These are phyloP conservation scores for Narthecium ossifragum DNA, from an alignment of 106 monocot genomes.

Conservation along the genomic window DNA sequence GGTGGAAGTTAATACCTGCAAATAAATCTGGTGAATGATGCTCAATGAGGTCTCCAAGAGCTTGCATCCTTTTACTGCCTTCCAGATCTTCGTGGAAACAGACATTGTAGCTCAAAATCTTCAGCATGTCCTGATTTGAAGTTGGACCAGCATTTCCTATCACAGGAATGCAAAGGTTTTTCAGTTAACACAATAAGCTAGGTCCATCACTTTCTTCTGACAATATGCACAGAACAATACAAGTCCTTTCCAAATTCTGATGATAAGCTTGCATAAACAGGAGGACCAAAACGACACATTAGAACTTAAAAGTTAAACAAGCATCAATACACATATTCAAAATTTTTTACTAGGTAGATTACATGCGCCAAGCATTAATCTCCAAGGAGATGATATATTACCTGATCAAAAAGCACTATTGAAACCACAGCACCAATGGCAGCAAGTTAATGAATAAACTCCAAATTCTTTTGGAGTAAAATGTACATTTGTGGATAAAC, in stretches of 20 bases:
- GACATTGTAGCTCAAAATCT: conserved; percentile 42
- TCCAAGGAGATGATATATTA: too few relatives aligned
- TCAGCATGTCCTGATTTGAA: conserved; percentile 8
- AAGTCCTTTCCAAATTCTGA: neutral
- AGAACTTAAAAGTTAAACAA: neutral
- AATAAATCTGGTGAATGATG: conserved; percentile 36
- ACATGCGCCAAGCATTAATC: too few relatives aligned
- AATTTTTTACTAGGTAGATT: too few relatives aligned
- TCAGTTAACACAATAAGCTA: too few relatives aligned
- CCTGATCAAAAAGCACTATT: too few relatives aligned
- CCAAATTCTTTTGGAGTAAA: too few relatives aligned
- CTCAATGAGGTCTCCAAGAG: conserved; percentile 27
- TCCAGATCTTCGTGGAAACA: conserved; percentile 38
- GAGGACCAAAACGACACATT: neutral
- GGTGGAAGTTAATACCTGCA: neutral
- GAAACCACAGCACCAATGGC: too few relatives aligned
- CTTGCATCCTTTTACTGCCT: conserved; percentile 34
- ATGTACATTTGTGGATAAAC: too few relatives aligned
- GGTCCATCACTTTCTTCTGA: neutral
- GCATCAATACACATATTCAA: too few relatives aligned
- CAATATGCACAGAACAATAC: neutral
- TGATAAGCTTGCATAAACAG: neutral
- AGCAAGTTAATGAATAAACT: too few relatives aligned
- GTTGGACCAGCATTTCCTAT: too few relatives aligned
- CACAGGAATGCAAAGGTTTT: neutral